Base-by-base conservation (phyloP, 768 basidiomycete genomes). In the Tylopilus sp. region DNA sequence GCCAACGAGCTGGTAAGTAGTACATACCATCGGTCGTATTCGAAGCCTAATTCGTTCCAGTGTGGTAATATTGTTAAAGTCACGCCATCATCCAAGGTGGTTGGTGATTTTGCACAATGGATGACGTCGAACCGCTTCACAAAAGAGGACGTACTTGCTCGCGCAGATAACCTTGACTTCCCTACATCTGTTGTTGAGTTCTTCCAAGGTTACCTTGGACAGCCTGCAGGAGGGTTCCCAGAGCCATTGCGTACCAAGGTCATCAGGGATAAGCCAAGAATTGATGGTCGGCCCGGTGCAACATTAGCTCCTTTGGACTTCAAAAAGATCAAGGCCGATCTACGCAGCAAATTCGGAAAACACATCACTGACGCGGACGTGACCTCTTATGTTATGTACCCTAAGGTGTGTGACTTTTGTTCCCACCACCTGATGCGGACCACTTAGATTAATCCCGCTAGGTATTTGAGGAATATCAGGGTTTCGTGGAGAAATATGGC, bases 31-130 rank as follows among this genome's bases (percentile, higher is more conserved):
- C 33, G 14, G 25, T 25, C 30, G 19, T 21, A 5, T 40, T 42
- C 31, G 30, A 26, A 46, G 13, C 29, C 47, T 58, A 45, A 62
- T 47, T 37, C 25, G 52, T 41, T 53, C 30, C 59, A 93, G 86
- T 98, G 96, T 70, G 97, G 97, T 42, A 93, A 98, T 62, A 88
- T 99, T 70, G 87, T 98, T 79, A 99, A 99, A 81, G 96, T 98
- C 62, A 99, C 97, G 24, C 97, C 97, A 28, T 97, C 97, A 13
- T 98, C 97, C 38, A 99, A 98, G 77, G 92, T 96, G 44, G 95
- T 98, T 45, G 97, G 97, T 24, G 97, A 99, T 76, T 97, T 99
- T 72, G 97, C 97, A 17, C 97, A 99, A 73, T 97, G 89, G 88
- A 95, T 98, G 93, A 95, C 93, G 31, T 90, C 91, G 60, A 98